Percentiles rank a stretch among this genome's conserved stretches.
phyloP scores from a whole-genome alignment of 139 green algal genomes.

The Picochlorum costavermella region DNA sequence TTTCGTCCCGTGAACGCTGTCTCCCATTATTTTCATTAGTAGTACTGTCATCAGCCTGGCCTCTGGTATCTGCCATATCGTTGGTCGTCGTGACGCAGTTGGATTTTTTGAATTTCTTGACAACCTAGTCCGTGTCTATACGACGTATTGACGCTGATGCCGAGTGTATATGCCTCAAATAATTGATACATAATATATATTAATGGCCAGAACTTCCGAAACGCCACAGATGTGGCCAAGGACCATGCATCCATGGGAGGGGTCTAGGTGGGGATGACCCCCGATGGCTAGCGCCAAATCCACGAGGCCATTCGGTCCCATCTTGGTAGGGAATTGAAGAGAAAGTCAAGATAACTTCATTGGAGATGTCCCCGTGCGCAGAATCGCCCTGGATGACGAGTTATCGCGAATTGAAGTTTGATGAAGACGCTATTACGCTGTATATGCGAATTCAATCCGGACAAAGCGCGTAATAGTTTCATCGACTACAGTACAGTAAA shows the following conservation, averaged over 20 bases:
- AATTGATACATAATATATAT: not conserved
- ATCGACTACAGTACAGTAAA: no score
- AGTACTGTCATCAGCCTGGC: not conserved
- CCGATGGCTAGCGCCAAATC: not conserved
- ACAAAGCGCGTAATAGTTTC: no score
- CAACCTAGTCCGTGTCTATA: slow-evolving; percentile 2
- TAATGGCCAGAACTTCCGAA: not conserved
- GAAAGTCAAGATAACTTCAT: not conserved
- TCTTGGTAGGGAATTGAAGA: not conserved
- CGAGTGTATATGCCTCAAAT: not conserved
- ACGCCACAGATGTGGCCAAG: not conserved
- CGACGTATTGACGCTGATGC: not conserved
- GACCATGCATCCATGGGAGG: not conserved
- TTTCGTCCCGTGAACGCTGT: not conserved
- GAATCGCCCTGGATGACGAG: not conserved
- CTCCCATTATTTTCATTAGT: not conserved
- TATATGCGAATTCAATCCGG: no score
- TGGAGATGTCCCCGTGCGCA: not conserved
- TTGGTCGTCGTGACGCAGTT: not conserved
- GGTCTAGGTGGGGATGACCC: not conserved
- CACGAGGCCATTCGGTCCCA: not conserved
- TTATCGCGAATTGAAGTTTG: not conserved
- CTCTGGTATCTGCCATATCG: not conserved
- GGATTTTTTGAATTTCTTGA: slow-evolving; percentile 3
- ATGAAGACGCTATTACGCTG: not conserved